These are phyloP conservation scores for Ophiostoma sp. DNA, from an alignment of 2,329 filamentous ascomycete genomes.

Conservation along the genomic window DNA sequence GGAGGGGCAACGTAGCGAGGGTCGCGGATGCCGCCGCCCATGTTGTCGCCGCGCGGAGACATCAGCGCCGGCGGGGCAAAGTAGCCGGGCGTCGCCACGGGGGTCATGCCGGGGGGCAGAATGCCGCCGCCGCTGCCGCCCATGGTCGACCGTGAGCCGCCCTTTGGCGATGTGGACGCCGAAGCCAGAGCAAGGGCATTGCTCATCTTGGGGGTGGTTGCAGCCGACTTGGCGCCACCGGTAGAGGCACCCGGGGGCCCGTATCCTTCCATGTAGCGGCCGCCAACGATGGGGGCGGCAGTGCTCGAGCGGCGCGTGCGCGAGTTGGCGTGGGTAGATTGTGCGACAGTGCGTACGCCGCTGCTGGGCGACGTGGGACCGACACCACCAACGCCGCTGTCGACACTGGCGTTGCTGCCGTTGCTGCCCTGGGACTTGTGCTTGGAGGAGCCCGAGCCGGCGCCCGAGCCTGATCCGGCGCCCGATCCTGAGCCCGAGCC, in stretches of 20 bases:
- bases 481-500: constrained; percentile 1
- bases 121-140: not conserved
- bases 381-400: constrained; percentile 14
- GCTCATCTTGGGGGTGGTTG: not conserved
- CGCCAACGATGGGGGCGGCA: not conserved
- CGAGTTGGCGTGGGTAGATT: not conserved
- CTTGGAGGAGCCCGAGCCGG: not conserved
- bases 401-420: constrained; percentile 15
- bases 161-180: not conserved
- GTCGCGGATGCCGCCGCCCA: constrained; percentile 8
- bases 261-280: constrained; percentile 31
- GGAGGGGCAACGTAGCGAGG: not conserved
- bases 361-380: constrained; percentile 25
- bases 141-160: not conserved
- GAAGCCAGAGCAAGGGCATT: not conserved
- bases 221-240: not conserved
- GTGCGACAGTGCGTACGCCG: constrained; percentile 19
- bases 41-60: constrained; percentile 14
- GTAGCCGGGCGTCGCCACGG: not conserved
- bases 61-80: not conserved
- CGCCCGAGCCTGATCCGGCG: not conserved
- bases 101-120: not conserved
- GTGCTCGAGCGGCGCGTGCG: constrained; percentile 26
- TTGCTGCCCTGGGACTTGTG: constrained; percentile 17
- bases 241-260: constrained; percentile 25